Conservation (phyloP, 306 rosid genomes). For the Heteromeles arbutifolia region DNA sequence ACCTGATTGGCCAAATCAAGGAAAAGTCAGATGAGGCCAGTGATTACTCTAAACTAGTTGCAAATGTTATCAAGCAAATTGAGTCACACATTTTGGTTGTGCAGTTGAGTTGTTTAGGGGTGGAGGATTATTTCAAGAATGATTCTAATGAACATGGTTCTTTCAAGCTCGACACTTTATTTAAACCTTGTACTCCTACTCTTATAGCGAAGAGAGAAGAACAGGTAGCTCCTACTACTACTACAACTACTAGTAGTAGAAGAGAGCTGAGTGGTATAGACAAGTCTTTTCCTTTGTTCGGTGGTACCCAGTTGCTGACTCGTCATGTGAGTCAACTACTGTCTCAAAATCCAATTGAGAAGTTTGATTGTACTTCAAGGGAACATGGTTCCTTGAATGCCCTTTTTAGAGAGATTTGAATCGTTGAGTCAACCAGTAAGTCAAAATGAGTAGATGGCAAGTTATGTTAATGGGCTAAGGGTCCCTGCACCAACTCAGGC, state of each 20-base stretch:
- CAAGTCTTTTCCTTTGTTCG: constrained; percentile 8
- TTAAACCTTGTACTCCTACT: not conserved
- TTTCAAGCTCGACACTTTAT: not conserved
- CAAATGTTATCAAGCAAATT: constrained; percentile 40
- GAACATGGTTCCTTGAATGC: constrained; percentile 9
- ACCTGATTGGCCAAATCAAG: no score
- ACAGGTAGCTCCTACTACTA: not conserved
- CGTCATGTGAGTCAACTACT: constrained; percentile 12
- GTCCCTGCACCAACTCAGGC: constrained; percentile 33
- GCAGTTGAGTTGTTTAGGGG: constrained; percentile 15
- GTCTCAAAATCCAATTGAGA: not conserved
- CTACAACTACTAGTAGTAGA: not conserved
- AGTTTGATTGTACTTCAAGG: not conserved
- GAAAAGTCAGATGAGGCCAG: constrained; percentile 16
- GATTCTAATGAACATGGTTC: not conserved
- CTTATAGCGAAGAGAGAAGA: constrained; percentile 1
- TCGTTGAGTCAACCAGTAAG: constrained; percentile 21
- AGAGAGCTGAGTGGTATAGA: not conserved
- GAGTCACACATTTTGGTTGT: constrained; percentile 55
- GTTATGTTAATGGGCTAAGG: constrained; percentile 43
- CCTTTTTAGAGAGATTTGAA: constrained; percentile 11
- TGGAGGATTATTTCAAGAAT: constrained; percentile 9
- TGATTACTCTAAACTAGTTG: constrained; percentile 39
- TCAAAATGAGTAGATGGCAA: constrained; percentile 6
- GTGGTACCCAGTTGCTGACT: constrained; percentile 13